Base-by-base conservation (phyloP, 2,329 filamentous ascomycete species). In the Trichoderma aggressivum region DNA sequence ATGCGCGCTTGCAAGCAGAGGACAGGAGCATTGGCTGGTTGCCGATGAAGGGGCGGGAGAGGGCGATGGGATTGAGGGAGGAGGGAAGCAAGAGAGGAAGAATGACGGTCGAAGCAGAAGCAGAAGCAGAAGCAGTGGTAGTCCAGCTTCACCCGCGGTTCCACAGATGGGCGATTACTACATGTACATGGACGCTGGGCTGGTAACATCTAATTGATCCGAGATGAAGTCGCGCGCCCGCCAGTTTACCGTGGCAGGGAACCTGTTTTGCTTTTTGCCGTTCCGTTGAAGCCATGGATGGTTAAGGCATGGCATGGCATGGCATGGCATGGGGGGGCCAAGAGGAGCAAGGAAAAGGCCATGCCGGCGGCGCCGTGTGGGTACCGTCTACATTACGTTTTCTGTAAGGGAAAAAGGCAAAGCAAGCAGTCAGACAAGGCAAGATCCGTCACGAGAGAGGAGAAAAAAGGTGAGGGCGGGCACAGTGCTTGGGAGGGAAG, bases 201-300 rank as follows among this genome's bases (percentile, higher is more conserved):
- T 36, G 34, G 60, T 66, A 66, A 65, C 53, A 66, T 59, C 56
- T 59, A 34, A 34, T 71, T 66, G n/a, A 56, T 65, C 70, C 70
- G 62, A 59, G 56, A 56, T 71, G 74, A 74, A 73, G 78, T 74
- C 75, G 72, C 75, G 75, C 72, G 24, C 70, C 73, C 64, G 75
- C 75, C 39, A 74, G 36, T 68, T 71, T 72, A 69, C 71, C 59
- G 76, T 67, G 75, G 70, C 61, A 72, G 76, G 75, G 72, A 73
- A 78, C 77, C 61, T 62, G 21, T 43, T 77, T 43, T 77, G 55
- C 39, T 30, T 59, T 59, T 59, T 59, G 56, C 56, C 56, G 56
- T 55, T 70, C 56, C 56, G 56, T 55, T 70, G 70, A 68, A 56
- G 70, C 70, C 43, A 53, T 53, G 47, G 47, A 53, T 53, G 47